These are phyloP conservation scores for Pseudonectria buxi DNA, from an alignment of 2,329 filamentous ascomycete genomes.

Conservation along the genomic window DNA sequence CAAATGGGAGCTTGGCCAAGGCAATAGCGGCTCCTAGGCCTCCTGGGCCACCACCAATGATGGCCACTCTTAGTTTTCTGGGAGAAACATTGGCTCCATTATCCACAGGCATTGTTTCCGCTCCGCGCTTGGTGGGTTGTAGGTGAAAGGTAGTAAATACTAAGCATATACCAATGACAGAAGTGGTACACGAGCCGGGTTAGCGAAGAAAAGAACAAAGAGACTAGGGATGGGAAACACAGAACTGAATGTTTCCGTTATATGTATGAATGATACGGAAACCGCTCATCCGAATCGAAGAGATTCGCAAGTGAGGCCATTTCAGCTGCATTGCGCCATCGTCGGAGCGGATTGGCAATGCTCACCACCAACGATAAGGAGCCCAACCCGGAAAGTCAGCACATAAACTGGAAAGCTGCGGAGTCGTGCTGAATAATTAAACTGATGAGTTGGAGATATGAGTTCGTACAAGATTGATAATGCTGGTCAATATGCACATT, in stretches of 20 bases:
- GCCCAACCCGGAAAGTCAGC: constrained; percentile 2
- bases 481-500: too few relatives aligned
- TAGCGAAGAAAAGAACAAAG: too few relatives aligned
- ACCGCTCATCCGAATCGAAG: not conserved
- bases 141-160: too few relatives aligned
- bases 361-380: constrained; percentile 2
- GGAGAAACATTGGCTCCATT: constrained; percentile 8
- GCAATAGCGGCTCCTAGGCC: constrained; percentile 27
- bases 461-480: constrained; percentile 5
- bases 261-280: too few relatives aligned
- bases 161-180: too few relatives aligned
- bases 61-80: constrained; percentile 14
- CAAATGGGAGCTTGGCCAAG: constrained; percentile 20
- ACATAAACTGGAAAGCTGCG: constrained; percentile 1
- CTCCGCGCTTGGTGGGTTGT: too few relatives aligned
- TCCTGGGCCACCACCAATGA: constrained; percentile 23
- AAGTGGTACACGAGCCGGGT: too few relatives aligned
- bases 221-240: too few relatives aligned
- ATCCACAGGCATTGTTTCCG: constrained; percentile 14
- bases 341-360: constrained; percentile 12
- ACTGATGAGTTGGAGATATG: not conserved
- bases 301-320: constrained; percentile 11
- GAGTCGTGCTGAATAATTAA: constrained; percentile 13
- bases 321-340: constrained; percentile 17
- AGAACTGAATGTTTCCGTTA: too few relatives aligned